phyloP scores from a whole-genome alignment of 148 eudicot genomes.

The Fagopyrum esculentum region DNA sequence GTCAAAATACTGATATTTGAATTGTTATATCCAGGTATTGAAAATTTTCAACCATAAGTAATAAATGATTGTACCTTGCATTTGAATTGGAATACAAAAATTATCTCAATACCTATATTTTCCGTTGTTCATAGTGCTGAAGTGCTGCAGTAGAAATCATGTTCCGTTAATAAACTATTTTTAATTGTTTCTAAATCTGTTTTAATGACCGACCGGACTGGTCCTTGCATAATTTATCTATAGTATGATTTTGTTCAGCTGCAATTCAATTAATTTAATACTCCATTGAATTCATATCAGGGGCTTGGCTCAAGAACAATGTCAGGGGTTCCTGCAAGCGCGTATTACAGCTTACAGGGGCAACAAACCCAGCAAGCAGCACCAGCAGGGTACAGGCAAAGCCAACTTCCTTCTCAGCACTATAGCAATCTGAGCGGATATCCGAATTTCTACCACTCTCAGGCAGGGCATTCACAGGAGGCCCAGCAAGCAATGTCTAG shows the following conservation, averaged over 20 bases:
- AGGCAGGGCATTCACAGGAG: slow-evolving; percentile 49
- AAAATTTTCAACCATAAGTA: too few species aligned
- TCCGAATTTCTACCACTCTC: slow-evolving; percentile 73
- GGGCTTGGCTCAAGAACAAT: slow-evolving; percentile 68
- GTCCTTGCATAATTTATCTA: not conserved
- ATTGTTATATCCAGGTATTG: too few species aligned
- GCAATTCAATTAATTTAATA: not conserved
- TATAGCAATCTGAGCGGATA: slow-evolving; percentile 46
- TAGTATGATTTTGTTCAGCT: not conserved
- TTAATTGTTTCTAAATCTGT: too few species aligned
- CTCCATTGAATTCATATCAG: slow-evolving; percentile 20
- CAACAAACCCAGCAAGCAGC: slow-evolving; percentile 47
- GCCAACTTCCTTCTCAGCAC: slow-evolving; percentile 56
- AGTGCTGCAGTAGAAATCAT: too few species aligned
- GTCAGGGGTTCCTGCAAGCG: slow-evolving; percentile 64
- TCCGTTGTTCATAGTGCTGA: too few species aligned
- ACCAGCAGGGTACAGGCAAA: slow-evolving; percentile 62
- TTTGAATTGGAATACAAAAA: too few species aligned
- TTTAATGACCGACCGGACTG: too few species aligned
- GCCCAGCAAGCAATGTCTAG: slow-evolving; percentile 72
- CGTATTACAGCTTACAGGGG: slow-evolving; percentile 72
- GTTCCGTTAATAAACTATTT: too few species aligned
- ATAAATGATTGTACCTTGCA: too few species aligned
- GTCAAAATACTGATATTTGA: too few species aligned
- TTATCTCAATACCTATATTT: too few species aligned